These are phyloP conservation scores for Clarireedia paspali DNA, from an alignment of 2,329 filamentous ascomycete species.

Conservation along the genomic window DNA sequence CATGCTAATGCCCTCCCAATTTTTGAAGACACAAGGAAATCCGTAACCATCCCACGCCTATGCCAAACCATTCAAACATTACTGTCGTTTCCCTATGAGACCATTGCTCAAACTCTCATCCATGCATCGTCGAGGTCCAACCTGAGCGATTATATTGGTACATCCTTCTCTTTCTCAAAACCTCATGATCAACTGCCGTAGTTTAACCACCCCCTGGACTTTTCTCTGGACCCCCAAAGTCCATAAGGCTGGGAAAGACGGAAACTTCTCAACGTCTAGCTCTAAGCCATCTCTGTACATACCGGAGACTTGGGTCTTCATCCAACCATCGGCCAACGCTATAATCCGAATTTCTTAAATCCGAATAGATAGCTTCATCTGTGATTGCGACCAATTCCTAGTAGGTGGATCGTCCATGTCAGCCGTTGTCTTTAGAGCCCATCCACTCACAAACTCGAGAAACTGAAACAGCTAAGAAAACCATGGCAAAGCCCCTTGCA, in stretches of 20 bases:
- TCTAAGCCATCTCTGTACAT: constrained; percentile 52
- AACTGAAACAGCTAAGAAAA: background rate
- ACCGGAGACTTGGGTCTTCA: constrained; percentile 52
- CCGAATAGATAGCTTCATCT: constrained; percentile 50
- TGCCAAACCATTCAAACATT: background rate
- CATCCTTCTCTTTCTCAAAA: background rate
- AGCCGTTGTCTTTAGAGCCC: no score
- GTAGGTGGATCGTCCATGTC: no score
- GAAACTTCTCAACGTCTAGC: constrained; percentile 25
- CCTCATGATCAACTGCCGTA: background rate
- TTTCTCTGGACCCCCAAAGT: no score
- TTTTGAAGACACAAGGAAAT: background rate
- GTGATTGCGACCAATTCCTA: constrained; percentile 51
- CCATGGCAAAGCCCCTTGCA: no score
- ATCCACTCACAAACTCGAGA: background rate
- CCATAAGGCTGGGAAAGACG: no score
- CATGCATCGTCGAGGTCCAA: background rate
- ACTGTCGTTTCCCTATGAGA: background rate
- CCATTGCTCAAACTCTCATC: background rate
- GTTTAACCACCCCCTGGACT: no score
- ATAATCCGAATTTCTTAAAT: constrained; percentile 46
- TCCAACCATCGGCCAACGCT: constrained; percentile 52
- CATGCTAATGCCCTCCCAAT: constrained; percentile 3
- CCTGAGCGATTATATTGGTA: no score
- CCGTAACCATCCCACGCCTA: background rate